Percentiles rank a stretch among this genome's conserved stretches.
phyloP scores from a whole-genome alignment of 2,329 filamentous ascomycete genomes.

The Hirsutella minnesotensis region DNA sequence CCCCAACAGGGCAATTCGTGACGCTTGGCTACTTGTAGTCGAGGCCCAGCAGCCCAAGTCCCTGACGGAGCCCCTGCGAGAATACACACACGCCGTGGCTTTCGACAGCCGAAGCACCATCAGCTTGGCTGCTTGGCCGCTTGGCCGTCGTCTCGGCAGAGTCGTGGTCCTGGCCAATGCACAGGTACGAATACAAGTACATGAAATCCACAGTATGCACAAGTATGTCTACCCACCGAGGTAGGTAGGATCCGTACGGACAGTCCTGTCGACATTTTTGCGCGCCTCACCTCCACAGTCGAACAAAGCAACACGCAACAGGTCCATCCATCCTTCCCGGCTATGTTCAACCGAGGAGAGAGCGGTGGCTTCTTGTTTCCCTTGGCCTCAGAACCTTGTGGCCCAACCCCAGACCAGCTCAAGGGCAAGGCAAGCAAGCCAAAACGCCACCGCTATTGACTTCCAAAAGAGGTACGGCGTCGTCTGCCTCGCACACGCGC shows the following conservation, averaged over 20 bases:
- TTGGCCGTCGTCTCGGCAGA: too few species aligned
- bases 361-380: too few species aligned
- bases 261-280: too few species aligned
- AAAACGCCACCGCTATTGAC: conserved; percentile 3
- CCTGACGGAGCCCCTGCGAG: neutral
- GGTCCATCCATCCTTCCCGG: neutral
- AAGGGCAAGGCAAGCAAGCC: conserved; percentile 4
- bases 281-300: neutral
- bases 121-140: neutral
- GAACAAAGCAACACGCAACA: conserved; percentile 1
- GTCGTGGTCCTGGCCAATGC: too few species aligned
- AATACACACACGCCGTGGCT: neutral
- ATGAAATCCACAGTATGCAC: too few species aligned
- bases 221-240: too few species aligned
- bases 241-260: too few species aligned
- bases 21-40: too few species aligned
- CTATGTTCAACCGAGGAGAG: neutral
- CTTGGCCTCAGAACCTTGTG: too few species aligned
- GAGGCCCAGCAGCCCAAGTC: neutral
- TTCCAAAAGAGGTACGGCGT: too few species aligned
- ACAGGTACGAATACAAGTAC: too few species aligned
- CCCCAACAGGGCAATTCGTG: neutral
- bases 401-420: neutral
- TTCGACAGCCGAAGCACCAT: neutral
- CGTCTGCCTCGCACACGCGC: too few species aligned